These are phyloP conservation scores for Physaria fendleri DNA, from an alignment of 345 rosid genomes.

Conservation along the genomic window DNA sequence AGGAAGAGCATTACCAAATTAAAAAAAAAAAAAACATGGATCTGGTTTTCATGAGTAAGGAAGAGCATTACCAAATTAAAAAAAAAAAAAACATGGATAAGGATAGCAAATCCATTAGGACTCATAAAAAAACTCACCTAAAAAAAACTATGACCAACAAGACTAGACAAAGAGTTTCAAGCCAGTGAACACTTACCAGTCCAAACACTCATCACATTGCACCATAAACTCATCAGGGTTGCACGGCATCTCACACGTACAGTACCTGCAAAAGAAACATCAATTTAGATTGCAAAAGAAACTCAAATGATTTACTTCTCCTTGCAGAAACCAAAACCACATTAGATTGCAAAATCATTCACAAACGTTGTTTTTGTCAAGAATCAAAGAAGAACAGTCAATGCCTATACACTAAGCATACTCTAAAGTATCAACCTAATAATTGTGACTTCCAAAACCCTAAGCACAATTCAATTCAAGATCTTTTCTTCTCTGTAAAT, in stretches of 20 bases:
- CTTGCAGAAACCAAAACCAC: background rate
- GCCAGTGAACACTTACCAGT: slow-evolving; percentile 52
- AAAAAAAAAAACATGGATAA: too few relatives aligned
- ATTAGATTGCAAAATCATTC: background rate
- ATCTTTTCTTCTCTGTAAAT: background rate
- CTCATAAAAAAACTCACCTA: background rate
- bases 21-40: too few relatives aligned
- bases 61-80: background rate
- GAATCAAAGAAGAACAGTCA: background rate
- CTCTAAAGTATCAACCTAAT: background rate
- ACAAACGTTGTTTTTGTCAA: background rate
- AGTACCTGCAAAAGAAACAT: slow-evolving; percentile 47
- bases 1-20: background rate
- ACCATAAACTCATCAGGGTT: slow-evolving; percentile 98
- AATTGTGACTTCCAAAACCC: background rate
- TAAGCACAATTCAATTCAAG: background rate
- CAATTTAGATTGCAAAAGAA: background rate
- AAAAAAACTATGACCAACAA: background rate
- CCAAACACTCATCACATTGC: slow-evolving; percentile 90
- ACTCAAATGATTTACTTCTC: background rate
- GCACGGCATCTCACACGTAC: slow-evolving; percentile 99
- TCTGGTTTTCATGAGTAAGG: too few relatives aligned
- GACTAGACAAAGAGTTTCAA: background rate
- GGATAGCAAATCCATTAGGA: background rate
- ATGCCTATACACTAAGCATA: background rate